phyloP scores from a whole-genome alignment of 441 rosid species.

The Erodium moschatum region DNA sequence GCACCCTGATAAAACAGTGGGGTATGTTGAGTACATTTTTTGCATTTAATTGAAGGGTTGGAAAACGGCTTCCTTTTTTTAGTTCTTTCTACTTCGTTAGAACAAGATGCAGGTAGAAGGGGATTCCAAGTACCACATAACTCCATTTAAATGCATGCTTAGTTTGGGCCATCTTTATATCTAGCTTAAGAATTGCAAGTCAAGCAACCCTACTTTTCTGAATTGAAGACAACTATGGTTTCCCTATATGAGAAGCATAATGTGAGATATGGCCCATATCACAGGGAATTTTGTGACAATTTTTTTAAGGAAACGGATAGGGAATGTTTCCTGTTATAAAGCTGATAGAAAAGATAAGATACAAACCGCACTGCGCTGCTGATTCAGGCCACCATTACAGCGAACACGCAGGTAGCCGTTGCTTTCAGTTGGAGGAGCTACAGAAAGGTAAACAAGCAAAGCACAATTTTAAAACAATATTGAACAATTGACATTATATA shows the following conservation, averaged over 20 bases:
- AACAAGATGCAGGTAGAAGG: not conserved
- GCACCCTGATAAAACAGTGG: not conserved
- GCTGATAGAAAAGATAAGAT: constrained; percentile 12
- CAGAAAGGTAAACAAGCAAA: constrained; percentile 16
- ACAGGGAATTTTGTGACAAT: constrained; percentile 11
- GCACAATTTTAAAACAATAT: constrained; percentile 12
- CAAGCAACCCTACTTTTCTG: not conserved
- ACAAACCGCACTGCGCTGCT: constrained; percentile 94
- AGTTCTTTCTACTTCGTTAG: not conserved
- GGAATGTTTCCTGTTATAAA: not conserved
- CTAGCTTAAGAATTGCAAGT: not conserved
- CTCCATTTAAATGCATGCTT: not conserved
- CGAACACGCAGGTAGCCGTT: constrained; percentile 94
- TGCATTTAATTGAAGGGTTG: not conserved
- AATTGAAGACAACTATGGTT: not conserved
- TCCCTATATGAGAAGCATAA: not conserved
- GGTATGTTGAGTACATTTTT: not conserved
- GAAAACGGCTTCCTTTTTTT: not conserved
- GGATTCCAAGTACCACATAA: not conserved
- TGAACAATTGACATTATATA: constrained; percentile 14
- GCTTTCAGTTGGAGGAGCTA: constrained; percentile 77
- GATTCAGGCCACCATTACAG: constrained; percentile 96
- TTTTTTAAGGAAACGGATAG: not conserved
- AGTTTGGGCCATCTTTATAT: not conserved
- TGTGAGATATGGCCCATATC: not conserved